Conservation (phyloP, 371 early-diverging fungal species). For the Globomyces sp. region DNA sequence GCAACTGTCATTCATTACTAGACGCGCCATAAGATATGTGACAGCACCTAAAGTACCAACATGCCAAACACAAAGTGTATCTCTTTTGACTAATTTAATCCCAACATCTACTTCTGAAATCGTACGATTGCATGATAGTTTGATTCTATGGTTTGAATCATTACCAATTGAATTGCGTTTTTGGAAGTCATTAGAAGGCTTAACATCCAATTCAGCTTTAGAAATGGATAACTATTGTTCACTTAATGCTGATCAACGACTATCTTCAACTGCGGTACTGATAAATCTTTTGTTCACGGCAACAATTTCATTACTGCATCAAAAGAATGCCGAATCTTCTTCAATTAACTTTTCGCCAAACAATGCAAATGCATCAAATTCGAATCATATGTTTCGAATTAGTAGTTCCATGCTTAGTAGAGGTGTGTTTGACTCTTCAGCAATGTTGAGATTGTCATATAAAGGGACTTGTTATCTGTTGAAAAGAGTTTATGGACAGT, state of each 20-base stretch:
- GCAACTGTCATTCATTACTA: conserved; percentile 24
- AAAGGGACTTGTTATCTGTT: conserved; percentile 12
- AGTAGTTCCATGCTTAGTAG: conserved; percentile 1
- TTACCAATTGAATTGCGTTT: conserved; percentile 5
- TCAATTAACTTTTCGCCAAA: not conserved
- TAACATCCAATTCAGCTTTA: not conserved
- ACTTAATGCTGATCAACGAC: not conserved
- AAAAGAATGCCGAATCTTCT: conserved; percentile 9
- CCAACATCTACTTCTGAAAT: not conserved
- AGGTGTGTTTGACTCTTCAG: conserved; percentile 1
- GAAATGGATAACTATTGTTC: not conserved
- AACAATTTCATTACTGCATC: conserved; percentile 13
- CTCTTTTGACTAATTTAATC: not conserved
- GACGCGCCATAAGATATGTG: conserved; percentile 21
- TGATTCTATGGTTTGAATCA: conserved; percentile 15
- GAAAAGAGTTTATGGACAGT: conserved; percentile 17
- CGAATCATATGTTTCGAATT: not conserved
- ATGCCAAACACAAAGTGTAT: too few relatives aligned
- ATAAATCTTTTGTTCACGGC: conserved; percentile 8
- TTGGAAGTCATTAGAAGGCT: conserved; percentile 11
- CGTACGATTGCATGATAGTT: conserved; percentile 1
- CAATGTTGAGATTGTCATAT: conserved; percentile 15
- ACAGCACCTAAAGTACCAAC: not conserved
- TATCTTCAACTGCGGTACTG: conserved; percentile 9
- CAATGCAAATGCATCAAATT: not conserved